phyloP scores from a whole-genome alignment of 257 asterid genomes.

The Gardenia jasminoides region DNA sequence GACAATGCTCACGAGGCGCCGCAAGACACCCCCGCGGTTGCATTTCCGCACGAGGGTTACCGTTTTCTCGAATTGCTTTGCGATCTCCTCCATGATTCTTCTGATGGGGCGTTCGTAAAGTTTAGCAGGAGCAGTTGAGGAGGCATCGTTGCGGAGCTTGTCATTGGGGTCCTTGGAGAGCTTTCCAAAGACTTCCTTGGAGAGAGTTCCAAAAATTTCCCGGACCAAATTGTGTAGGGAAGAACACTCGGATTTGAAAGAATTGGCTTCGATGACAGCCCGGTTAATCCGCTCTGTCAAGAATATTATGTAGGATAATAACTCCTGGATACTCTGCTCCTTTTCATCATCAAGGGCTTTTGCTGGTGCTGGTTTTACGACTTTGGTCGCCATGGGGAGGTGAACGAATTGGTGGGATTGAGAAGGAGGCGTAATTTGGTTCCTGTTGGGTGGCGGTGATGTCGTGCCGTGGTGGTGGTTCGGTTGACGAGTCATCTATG shows the following conservation, averaged over 20 bases:
- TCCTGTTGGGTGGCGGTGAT: not conserved
- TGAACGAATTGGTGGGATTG: not conserved
- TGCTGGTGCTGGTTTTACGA: not conserved
- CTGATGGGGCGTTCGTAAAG: slow-evolving; percentile 79
- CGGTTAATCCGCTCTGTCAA: slow-evolving; percentile 14
- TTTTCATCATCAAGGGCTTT: not conserved
- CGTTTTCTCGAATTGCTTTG: slow-evolving; percentile 52
- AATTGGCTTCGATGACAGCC: slow-evolving; percentile 51
- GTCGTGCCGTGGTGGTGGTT: not conserved
- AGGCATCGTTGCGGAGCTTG: slow-evolving; percentile 66
- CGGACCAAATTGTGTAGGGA: slow-evolving; percentile 54
- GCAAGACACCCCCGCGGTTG: slow-evolving; percentile 54
- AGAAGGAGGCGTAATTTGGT: not conserved
- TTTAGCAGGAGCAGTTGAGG: slow-evolving; percentile 34
- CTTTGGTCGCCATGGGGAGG: slow-evolving; percentile 18
- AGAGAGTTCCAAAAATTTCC: slow-evolving; percentile 29
- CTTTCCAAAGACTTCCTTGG: no score
- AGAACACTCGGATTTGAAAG: slow-evolving; percentile 57
- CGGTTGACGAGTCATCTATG: not conserved
- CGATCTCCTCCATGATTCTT: slow-evolving; percentile 54
- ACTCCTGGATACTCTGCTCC: slow-evolving; percentile 19
- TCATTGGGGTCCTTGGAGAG: slow-evolving; percentile 21
- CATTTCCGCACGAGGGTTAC: slow-evolving; percentile 60
- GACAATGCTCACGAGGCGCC: slow-evolving; percentile 60
- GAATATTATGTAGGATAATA: slow-evolving; percentile 18